Evolutionary conservation across 805 yeast genomes (phyloP).

Genomic region (Cyberlindnera mrakii): DNA sequence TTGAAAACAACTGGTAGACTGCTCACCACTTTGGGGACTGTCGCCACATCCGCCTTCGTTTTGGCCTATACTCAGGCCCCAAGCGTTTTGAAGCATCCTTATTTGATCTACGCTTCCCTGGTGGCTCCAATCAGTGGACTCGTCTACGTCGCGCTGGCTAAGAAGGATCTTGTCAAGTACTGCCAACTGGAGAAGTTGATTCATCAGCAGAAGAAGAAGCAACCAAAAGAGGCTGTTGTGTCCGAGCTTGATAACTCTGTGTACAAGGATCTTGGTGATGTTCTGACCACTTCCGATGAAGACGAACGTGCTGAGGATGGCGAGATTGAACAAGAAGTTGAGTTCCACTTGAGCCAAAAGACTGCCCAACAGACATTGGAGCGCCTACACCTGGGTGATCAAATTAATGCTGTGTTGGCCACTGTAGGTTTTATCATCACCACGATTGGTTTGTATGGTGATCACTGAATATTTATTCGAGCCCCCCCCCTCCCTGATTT

Average conservation of each 20-base stretch:
- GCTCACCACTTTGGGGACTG: slow-evolving; percentile 34
- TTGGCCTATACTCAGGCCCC: slow-evolving; percentile 56
- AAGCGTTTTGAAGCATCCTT: slow-evolving; percentile 58
- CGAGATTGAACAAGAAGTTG: slow-evolving; percentile 37
- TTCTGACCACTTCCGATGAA: slow-evolving; percentile 11
- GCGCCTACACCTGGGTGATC: slow-evolving; percentile 31
- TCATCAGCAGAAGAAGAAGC: slow-evolving; percentile 10
- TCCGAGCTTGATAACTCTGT: slow-evolving; percentile 41
- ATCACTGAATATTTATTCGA: slow-evolving; percentile 19
- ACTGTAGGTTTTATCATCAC: slow-evolving; percentile 44
- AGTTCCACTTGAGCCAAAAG: slow-evolving; percentile 35
- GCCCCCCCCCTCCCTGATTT: too few relatives aligned
- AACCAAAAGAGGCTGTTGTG: slow-evolving; percentile 25
- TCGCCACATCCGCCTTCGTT: slow-evolving; percentile 46
- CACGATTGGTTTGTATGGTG: slow-evolving; percentile 54
- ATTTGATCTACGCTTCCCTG: slow-evolving; percentile 45
- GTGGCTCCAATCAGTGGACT: slow-evolving; percentile 19
- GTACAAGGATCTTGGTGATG: slow-evolving; percentile 35
- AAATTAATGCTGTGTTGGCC: slow-evolving; percentile 35
- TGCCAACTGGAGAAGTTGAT: slow-evolving; percentile 4
- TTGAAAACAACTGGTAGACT: slow-evolving; percentile 20
- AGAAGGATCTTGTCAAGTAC: not conserved
- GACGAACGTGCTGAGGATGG: slow-evolving; percentile 25
- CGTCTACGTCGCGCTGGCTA: slow-evolving; percentile 1
- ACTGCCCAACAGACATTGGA: slow-evolving; percentile 28